phyloP scores from a whole-genome alignment of 495 filamentous ascomycete species.

The Penicillium riverlandense region DNA sequence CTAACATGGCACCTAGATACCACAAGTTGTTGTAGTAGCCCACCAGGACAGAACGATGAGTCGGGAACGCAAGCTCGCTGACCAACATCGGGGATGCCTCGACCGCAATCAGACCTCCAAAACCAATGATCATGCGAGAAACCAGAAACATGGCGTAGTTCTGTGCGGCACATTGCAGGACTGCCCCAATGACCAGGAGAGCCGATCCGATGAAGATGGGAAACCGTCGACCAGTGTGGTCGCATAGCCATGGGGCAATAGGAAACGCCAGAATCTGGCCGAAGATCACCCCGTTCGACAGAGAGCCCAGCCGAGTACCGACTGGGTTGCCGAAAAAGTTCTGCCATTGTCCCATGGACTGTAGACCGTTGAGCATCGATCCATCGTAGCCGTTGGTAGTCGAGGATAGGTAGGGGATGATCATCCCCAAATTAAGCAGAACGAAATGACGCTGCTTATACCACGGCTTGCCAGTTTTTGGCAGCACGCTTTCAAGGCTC shows the following conservation, averaged over 20 bases:
- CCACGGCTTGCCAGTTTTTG: conserved; percentile 5
- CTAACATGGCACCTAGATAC: conserved; percentile 10
- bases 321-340: conserved; percentile 10
- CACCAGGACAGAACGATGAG: conserved; percentile 16
- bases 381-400: conserved; percentile 16
- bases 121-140: conserved; percentile 19
- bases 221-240: conserved; percentile 13
- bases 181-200: conserved; percentile 14
- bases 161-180: conserved; percentile 13
- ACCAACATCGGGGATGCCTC: conserved; percentile 21
- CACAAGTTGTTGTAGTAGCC: conserved; percentile 11
- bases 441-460: conserved; percentile 6
- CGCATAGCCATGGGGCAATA: conserved; percentile 10
- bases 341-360: conserved; percentile 17
- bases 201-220: conserved; percentile 13
- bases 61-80: conserved; percentile 23
- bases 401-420: conserved; percentile 6
- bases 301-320: conserved; percentile 14
- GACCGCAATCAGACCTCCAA: conserved; percentile 12
- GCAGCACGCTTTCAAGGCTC: conserved; percentile 1
- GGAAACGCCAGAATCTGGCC: conserved; percentile 16
- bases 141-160: conserved; percentile 19
- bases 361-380: conserved; percentile 26
- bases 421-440: conserved; percentile 8
- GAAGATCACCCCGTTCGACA: conserved; percentile 14